These are phyloP conservation scores for Discostella stelligera DNA, from an alignment of 352 stramenopile species.

Conservation along the genomic window DNA sequence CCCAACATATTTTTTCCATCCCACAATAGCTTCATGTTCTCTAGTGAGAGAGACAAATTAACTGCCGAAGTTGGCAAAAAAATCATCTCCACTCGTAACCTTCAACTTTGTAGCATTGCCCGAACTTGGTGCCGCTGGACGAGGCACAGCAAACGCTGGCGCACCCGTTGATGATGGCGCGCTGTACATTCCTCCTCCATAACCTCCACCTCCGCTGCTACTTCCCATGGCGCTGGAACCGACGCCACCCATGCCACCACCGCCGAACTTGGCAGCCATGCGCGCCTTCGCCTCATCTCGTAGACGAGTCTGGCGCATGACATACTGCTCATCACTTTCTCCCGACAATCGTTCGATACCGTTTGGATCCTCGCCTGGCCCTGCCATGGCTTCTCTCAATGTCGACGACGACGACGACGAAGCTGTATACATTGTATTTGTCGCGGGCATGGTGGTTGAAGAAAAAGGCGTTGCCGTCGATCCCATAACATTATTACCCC, in stretches of 20 bases:
- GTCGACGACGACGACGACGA: slow-evolving; percentile 8
- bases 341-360: slow-evolving; percentile 80
- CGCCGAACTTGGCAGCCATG: slow-evolving; percentile 86
- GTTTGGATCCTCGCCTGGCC: slow-evolving; percentile 75
- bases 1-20: neutral
- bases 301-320: slow-evolving; percentile 81
- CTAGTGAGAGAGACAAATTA: slow-evolving; percentile 29
- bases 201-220: slow-evolving; percentile 8
- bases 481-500: slow-evolving; percentile 2
- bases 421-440: neutral
- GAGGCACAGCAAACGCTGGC: neutral
- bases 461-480: slow-evolving; percentile 14
- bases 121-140: slow-evolving; percentile 21
- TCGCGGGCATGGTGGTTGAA: slow-evolving; percentile 18
- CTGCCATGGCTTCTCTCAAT: slow-evolving; percentile 55
- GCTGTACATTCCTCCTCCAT: neutral
- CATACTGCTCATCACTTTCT: slow-evolving; percentile 84
- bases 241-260: slow-evolving; percentile 50
- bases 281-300: slow-evolving; percentile 80
- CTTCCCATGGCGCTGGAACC: slow-evolving; percentile 19
- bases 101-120: slow-evolving; percentile 45
- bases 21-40: neutral
- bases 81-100: slow-evolving; percentile 66
- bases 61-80: slow-evolving; percentile 81
- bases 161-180: neutral